Evolutionary conservation across 441 rosid species (phyloP), one percentile per base, ranked within the genome.

Genomic region (Viola pubescens): DNA sequence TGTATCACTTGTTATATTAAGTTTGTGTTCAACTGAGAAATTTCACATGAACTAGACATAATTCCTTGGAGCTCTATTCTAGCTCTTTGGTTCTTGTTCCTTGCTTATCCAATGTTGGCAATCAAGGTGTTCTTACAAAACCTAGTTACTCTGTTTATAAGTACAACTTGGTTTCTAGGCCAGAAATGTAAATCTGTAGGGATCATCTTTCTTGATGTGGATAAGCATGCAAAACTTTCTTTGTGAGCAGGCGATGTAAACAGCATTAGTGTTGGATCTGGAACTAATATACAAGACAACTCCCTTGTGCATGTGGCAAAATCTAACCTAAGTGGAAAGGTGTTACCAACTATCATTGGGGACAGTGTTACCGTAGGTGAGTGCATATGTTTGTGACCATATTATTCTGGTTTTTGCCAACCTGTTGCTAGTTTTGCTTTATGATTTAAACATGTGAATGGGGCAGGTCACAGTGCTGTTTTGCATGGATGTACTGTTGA

Each of bases 271-370:
- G 75, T 92, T 70, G 98, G 98, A 61, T 80, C 89, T 59, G 84
- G 97, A 73, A 92, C 96, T 64, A 89, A 92, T 72, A 89, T 92
- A 75, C 98, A 89, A 66, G 98, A 92, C 69, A 89, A 92, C 73
- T 84, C 95, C 12, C 95, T 92, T 70, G 91, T 92, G 69, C 95
- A 87, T 60, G 97, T 89, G 51, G 98, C 94, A 39, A 92, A 92
- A 75, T 84, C 97, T 63, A 92, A 89, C 76, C 71, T 92, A 60
- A 84, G 92, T 68, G 98, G 97, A 55, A 92, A 92, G 79, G 97
- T 87, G 64, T 78, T 79, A 45, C 88, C 97, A 54, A 89, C 92
- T 38, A 78, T 66, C 58, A 82, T 92, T 37, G 97, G 98, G 37
- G 86, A 89, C 77, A 87, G 86, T 81, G 97, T 92, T 48, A 87